These are phyloP conservation scores for Phanerodontia chrysosporium DNA, from an alignment of 768 basidiomycete genomes.

Conservation along the genomic window DNA sequence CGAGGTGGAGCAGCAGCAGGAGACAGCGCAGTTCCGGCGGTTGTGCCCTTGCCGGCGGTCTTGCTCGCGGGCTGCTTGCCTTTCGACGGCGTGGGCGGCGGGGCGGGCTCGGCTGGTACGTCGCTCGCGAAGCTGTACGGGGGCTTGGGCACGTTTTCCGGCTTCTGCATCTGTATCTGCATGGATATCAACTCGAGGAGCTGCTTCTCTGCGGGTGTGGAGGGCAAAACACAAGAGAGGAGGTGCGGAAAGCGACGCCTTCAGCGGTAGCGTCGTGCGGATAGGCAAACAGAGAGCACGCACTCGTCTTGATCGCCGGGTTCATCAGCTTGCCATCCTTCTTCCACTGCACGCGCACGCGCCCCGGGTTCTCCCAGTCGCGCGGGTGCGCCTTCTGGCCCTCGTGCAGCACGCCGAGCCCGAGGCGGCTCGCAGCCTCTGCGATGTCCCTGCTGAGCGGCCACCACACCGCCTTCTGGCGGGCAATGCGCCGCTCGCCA, in stretches of 20 bases:
- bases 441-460: conserved; percentile 92
- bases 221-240: neutral
- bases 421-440: conserved; percentile 71
- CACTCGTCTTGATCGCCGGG: conserved; percentile 70
- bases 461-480: conserved; percentile 87
- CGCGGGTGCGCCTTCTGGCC: conserved; percentile 87
- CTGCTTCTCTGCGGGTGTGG: conserved; percentile 60
- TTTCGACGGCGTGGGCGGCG: conserved; percentile 28
- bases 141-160: conserved; percentile 62
- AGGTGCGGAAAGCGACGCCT: neutral
- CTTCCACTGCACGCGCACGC: conserved; percentile 92
- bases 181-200: conserved; percentile 70
- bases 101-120: conserved; percentile 24
- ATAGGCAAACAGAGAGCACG: conserved; percentile 25
- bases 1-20: conserved; percentile 17
- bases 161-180: conserved; percentile 70
- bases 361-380: conserved; percentile 98
- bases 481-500: conserved; percentile 77
- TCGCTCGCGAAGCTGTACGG: conserved; percentile 43
- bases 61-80: conserved; percentile 26
- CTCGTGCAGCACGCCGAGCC: conserved; percentile 82
- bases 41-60: conserved; percentile 17
- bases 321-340: conserved; percentile 68
- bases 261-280: neutral
- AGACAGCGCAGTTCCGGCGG: conserved; percentile 23